Base-by-base conservation (phyloP, 2,329 filamentous ascomycete genomes). In the Penicillium crustosum region DNA sequence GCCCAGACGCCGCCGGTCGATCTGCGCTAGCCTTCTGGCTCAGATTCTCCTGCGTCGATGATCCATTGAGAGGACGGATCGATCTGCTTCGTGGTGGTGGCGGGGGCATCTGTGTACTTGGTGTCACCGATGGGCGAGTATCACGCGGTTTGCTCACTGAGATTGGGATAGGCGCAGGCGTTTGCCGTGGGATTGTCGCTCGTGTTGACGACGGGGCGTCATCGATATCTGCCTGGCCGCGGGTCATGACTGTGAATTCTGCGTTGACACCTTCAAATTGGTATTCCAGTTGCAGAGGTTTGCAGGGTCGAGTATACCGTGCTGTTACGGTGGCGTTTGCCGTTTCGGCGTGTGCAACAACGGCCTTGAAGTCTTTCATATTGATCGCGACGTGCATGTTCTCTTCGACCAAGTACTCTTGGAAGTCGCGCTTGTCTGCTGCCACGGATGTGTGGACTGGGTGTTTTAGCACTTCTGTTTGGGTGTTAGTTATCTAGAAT, bases 211-310 rank as follows among this genome's bases (percentile, higher is more conserved):
- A 68, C 6, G 79, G 74, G 6, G 71, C 66, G 27, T 73, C 70
- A 19, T 73, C 73, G 19, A 42, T 53, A 17, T 72, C 77, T 29
- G 78, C 76, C 53, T 86, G 83, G 35, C 85, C 86, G 55, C 81
- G 81, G 21, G 86, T 88, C 86, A 87, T 88, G 42, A 88, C 73
- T 2, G 83, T 88, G 66, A 86, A 87, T 56, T 87, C 82, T 62
- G 83, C 82, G 39, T 77, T 69, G 35, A 87, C 70, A 10, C 84
- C 85, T 47, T 80, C 77, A 52, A 78, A 78, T 38, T 80, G 77
- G 62, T 88, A 88, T 58, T 76, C 81, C 61, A 88, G 81, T 61
- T 87, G 85, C 61, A 88, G 68, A 4, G 86, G 86, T 31, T 83
- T 79, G 35, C 79, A 83, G 5, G 86, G 84, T 23, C 79, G 77